Conservation (phyloP, 805 yeast species). For the Schwanniomyces polymorphus region DNA sequence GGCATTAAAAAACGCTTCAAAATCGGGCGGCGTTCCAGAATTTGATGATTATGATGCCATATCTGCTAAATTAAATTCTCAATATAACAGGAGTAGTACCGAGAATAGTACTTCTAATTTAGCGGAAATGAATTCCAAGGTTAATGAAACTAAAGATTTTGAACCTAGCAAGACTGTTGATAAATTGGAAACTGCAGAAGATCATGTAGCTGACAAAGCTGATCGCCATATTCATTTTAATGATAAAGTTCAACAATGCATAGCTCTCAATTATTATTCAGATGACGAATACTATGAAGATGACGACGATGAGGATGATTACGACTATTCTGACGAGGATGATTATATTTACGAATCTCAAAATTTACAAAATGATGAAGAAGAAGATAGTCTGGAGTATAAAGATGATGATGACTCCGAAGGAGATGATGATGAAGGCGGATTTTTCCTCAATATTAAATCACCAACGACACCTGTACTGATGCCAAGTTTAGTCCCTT, state of each 20-base stretch:
- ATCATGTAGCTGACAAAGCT: slow-evolving; percentile 17
- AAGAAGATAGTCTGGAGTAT: slow-evolving; percentile 13
- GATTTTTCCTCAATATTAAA: slow-evolving; percentile 60
- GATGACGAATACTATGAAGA: slow-evolving; percentile 35
- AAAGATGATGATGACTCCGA: slow-evolving; percentile 31
- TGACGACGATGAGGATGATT: slow-evolving; percentile 20
- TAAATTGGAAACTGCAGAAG: neutral
- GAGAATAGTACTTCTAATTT: slow-evolving; percentile 1
- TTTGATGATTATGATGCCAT: slow-evolving; percentile 46
- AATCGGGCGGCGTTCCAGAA: slow-evolving; percentile 33
- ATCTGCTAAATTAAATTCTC: slow-evolving; percentile 41
- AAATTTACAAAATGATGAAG: slow-evolving; percentile 11
- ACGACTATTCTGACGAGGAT: slow-evolving; percentile 32
- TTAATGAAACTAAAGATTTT: neutral
- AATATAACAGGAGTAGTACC: slow-evolving; percentile 21
- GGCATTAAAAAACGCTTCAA: slow-evolving; percentile 9
- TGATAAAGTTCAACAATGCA: slow-evolving; percentile 93
- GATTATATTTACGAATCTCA: slow-evolving; percentile 12
- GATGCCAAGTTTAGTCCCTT: slow-evolving; percentile 24
- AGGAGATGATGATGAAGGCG: slow-evolving; percentile 60
- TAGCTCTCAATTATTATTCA: slow-evolving; percentile 55
- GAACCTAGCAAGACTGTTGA: neutral
- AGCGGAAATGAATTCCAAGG: neutral
- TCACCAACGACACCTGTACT: slow-evolving; percentile 37
- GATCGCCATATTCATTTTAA: slow-evolving; percentile 87